A percentile compares a stretch with the other conserved stretches of the same genome.
Conservation (phyloP, 2,329 filamentous ascomycete species). For the Cordyceps javanica region DNA sequence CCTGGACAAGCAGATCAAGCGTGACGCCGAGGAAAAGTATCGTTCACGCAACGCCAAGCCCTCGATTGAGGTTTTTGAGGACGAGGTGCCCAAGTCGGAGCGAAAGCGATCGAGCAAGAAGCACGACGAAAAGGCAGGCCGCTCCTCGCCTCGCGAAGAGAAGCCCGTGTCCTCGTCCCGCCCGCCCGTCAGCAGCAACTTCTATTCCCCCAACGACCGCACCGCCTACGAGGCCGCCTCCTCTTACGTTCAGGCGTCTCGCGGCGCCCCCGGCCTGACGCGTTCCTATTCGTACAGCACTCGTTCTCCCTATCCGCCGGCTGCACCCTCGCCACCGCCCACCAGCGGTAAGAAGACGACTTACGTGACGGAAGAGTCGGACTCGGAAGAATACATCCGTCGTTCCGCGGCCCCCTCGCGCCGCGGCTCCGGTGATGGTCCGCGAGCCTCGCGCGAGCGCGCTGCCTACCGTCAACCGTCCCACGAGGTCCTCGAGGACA, state of each 20-base stretch:
- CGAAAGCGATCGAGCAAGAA: slow-evolving; percentile 37
- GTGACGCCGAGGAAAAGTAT: slow-evolving; percentile 31
- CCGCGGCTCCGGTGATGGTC: slow-evolving; percentile 27
- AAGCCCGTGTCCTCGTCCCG: slow-evolving; percentile 9
- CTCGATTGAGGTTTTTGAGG: slow-evolving; percentile 30
- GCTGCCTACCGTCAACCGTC: slow-evolving; percentile 25
- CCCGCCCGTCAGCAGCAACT: not conserved
- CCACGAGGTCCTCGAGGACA: slow-evolving; percentile 27
- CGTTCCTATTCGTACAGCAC: slow-evolving; percentile 19
- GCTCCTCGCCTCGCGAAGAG: slow-evolving; percentile 10
- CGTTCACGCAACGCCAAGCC: slow-evolving; percentile 20
- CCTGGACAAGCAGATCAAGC: slow-evolving; percentile 29
- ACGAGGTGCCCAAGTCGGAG: slow-evolving; percentile 26
- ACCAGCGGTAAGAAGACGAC: slow-evolving; percentile 19
- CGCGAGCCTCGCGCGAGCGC: slow-evolving; percentile 21
- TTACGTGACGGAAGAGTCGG: slow-evolving; percentile 23
- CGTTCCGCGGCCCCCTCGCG: slow-evolving; percentile 29
- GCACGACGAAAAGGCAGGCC: slow-evolving; percentile 22
- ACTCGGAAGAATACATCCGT: slow-evolving; percentile 24
- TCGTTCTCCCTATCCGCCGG: slow-evolving; percentile 24
- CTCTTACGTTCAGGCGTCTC: slow-evolving; percentile 16
- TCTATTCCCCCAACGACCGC: slow-evolving; percentile 11
- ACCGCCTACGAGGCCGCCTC: not conserved
- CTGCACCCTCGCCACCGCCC: slow-evolving; percentile 31
- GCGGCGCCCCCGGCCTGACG: slow-evolving; percentile 16